Evolutionary conservation across 495 filamentous ascomycete species (phyloP), one percentile per base, ranked within the genome.

Genomic region (Aspergillus coremiiformis): DNA sequence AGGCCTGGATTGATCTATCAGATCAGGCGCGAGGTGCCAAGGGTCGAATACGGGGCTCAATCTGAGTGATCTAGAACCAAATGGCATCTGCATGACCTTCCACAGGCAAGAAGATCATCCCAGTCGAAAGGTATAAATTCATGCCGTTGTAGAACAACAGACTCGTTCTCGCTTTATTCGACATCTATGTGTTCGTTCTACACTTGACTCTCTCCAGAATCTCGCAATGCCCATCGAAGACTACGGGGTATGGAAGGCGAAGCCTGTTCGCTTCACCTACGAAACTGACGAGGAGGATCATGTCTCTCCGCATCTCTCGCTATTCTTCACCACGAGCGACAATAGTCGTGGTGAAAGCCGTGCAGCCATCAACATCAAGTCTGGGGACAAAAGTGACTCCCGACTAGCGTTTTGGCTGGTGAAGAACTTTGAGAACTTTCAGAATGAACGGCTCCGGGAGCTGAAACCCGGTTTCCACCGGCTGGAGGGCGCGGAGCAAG

Each of bases 161-260:
- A n/a, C n/a, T n/a, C n/a, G n/a, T n/a, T n/a, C n/a, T n/a, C n/a
- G n/a, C n/a, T n/a, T n/a, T n/a, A n/a, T n/a, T n/a, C n/a, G n/a
- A n/a, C n/a, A n/a, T n/a, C n/a, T n/a, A n/a, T n/a, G n/a, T n/a
- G n/a, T n/a, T n/a, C n/a, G n/a, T n/a, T n/a, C n/a, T n/a, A n/a
- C n/a, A n/a, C n/a, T n/a, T n/a, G n/a, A n/a, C n/a, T n/a, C n/a
- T n/a, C n/a, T n/a, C n/a, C n/a, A n/a, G n/a, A n/a, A 35, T 3
- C 32, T 35, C 51, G 47, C 11, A 24, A 62, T 62, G 59, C 53
- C 56, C 19, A 39, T 59, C 20, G 21, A 51, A 11, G 39, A 57
- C 39, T 63, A 63, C 48, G 60, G 60, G 21, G 49, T 63, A 9
- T 63, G 57, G 60, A 60, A 57, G 41, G 54, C 24, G 17, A 23